Percentiles rank a stretch among this genome's conserved stretches.
These are phyloP conservation scores for Firmiana major DNA, from an alignment of 345 rosid genomes.

Conservation along the genomic window DNA sequence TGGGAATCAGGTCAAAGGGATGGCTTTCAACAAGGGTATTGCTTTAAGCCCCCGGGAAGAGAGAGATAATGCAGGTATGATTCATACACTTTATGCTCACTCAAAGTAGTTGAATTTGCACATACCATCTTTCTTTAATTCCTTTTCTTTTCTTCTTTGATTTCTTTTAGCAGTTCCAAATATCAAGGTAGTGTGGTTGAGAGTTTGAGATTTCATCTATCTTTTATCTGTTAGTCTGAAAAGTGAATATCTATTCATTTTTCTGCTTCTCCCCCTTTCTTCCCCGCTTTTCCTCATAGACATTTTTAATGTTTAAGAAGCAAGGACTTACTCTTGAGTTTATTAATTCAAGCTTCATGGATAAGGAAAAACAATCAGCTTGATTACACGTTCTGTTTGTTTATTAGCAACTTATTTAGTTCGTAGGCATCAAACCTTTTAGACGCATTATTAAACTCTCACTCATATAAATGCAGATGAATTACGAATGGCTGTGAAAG, in stretches of 20 bases:
- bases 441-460: neutral
- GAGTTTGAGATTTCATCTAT: neutral
- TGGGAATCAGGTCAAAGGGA: conserved; percentile 77
- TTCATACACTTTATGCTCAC: neutral
- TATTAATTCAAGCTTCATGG: neutral
- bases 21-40: conserved; percentile 83
- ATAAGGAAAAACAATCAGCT: neutral
- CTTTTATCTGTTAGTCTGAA: neutral
- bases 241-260: neutral
- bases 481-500: conserved; percentile 83
- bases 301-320: neutral
- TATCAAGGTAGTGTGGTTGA: neutral
- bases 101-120: neutral
- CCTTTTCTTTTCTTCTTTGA: neutral
- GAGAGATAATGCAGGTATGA: conserved; percentile 73
- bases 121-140: neutral
- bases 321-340: neutral
- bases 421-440: neutral
- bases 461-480: conserved; percentile 49
- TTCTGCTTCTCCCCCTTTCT: neutral
- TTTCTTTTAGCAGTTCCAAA: neutral
- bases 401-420: neutral
- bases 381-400: neutral
- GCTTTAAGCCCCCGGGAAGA: conserved; percentile 52
- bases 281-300: neutral